Base-by-base conservation (phyloP, 768 basidiomycete species). In the Leccinum ochraceum region DNA sequence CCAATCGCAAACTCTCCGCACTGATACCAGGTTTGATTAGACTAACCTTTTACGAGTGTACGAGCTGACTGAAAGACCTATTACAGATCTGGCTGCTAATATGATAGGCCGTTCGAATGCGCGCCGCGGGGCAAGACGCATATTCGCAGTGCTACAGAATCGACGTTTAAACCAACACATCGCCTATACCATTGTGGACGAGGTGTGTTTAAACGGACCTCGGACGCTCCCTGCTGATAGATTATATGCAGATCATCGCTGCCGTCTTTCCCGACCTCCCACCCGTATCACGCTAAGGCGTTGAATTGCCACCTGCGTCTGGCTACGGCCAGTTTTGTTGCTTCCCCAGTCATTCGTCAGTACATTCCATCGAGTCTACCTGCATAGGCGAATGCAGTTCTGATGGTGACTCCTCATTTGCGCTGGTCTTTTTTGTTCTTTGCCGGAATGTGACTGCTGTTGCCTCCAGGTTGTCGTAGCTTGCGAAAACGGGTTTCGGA, bases 21-120 rank as follows among this genome's bases (percentile, higher is more conserved):
- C 79, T 98, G 44, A 89, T 99, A 63, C 97, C 97, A 70, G 95
- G 95, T 94, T 59, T 55, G 71, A 55, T 32, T 30, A 48, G 1
- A 16, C 44, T 52, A 28, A 42, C 28, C 16, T 57, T n/a, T 46
- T 44, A 13, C 62, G 28, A 17, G 37, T 13, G 13, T 42, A 9
- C 10, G 42, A 17, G 57, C 54, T 60, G 13, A 42, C 44, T 22
- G 24, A 62, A 54, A 49, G 54, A 24, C 57, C 37, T 24, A 16
- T 37, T 53, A 9, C 65, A 97, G 96, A 98, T 69, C 76, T 98
- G 56, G 95, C 93, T 34, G 94, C 96, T 7, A 98, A 97, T 67
- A 94, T 98, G 90, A 98, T 98, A 65, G 97, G 97, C n/a, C 84
- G 95, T 32, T 89, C 92, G 3, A 98, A 99, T 70, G 95, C 96